Evolutionary conservation across 176 grass and related monocot genomes (phyloP).

Genomic region (maize (Zea mays)): DNA sequence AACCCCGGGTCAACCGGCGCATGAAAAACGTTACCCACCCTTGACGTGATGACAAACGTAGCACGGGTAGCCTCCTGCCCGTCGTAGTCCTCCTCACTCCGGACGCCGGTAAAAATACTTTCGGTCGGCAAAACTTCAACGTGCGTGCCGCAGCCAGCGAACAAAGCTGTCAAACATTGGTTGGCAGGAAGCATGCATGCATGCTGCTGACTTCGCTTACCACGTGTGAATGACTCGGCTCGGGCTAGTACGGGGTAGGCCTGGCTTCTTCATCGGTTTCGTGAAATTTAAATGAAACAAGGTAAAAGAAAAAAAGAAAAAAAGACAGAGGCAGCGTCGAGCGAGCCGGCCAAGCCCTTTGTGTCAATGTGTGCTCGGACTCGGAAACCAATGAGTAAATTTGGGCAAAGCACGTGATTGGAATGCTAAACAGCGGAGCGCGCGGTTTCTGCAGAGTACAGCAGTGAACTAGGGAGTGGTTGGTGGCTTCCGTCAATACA

Average conservation of each 20-base stretch:
- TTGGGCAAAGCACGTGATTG: not conserved
- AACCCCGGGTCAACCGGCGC: not conserved
- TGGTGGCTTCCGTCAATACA: no score
- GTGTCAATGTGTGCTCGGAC: no score
- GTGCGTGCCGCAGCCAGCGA: conserved; percentile 4
- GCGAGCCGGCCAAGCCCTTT: no score
- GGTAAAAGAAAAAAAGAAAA: no score
- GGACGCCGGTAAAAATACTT: not conserved
- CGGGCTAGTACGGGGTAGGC: no score
- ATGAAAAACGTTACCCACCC: not conserved
- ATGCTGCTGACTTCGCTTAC: not conserved
- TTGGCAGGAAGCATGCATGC: not conserved
- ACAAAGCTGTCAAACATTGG: not conserved
- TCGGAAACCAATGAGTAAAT: no score
- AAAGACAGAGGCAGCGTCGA: no score
- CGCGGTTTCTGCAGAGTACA: not conserved
- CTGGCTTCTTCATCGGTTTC: no score
- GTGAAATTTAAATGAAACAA: no score
- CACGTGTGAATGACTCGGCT: not conserved
- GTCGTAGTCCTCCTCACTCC: not conserved
- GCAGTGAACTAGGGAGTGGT: no score
- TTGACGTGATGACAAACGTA: not conserved
- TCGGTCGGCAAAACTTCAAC: not conserved
- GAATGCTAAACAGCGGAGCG: no score
- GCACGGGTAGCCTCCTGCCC: not conserved